Conservation (phyloP, 768 basidiomycete species). For the Lyophyllum shimeji region DNA sequence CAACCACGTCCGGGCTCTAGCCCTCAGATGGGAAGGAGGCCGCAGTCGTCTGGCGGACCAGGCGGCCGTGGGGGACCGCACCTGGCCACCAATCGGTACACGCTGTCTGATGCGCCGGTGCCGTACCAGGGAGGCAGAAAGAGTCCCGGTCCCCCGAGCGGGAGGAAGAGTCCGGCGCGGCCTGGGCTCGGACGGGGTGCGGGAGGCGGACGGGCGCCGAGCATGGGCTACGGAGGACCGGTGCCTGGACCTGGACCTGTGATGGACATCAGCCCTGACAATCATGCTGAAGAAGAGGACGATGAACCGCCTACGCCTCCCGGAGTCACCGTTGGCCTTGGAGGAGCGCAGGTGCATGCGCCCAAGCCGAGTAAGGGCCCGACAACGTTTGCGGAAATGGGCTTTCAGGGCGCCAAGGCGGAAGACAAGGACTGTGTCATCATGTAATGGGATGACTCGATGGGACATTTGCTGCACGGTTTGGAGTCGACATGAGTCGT, state of each 20-base stretch:
- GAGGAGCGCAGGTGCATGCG: constrained; percentile 22
- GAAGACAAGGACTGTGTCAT: constrained; percentile 85
- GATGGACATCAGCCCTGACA: constrained; percentile 5
- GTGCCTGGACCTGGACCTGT: constrained; percentile 3
- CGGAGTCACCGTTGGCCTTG: constrained; percentile 17
- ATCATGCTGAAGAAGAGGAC: neutral
- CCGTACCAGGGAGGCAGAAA: constrained; percentile 14
- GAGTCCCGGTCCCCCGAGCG: constrained; percentile 17
- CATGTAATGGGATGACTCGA: constrained; percentile 58
- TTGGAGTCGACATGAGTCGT: neutral
- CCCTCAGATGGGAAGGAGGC: constrained; percentile 12
- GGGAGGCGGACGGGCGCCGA: constrained; percentile 5
- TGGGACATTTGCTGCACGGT: neutral
- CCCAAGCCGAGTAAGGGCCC: constrained; percentile 40
- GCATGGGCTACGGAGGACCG: constrained; percentile 1
- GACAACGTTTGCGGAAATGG: constrained; percentile 93
- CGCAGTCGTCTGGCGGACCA: constrained; percentile 13
- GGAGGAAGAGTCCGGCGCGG: constrained; percentile 15
- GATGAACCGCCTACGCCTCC: constrained; percentile 7
- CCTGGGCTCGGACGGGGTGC: constrained; percentile 10
- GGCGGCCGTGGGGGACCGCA: constrained; percentile 18
- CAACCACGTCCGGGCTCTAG: constrained; percentile 6
- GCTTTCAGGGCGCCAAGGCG: constrained; percentile 73
- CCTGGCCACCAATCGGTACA: constrained; percentile 43
- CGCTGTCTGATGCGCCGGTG: constrained; percentile 40